Conservation (phyloP, 805 yeast species). For the Hanseniaspora valbyensis region DNA sequence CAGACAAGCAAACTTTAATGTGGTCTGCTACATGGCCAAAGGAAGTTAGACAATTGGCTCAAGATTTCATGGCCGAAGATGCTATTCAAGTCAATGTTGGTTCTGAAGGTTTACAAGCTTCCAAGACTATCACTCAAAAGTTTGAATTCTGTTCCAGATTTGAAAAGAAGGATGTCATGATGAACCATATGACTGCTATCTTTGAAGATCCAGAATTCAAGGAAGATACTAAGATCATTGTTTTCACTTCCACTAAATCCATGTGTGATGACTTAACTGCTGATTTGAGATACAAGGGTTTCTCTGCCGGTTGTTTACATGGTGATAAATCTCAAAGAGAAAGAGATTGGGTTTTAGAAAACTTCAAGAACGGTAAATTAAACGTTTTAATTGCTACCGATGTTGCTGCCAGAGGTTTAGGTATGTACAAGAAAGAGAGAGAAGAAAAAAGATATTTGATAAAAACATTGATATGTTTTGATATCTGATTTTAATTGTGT, state of each 20-base stretch:
- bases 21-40: constrained; percentile 99
- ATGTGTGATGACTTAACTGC: constrained; percentile 91
- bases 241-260: constrained; percentile 95
- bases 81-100: constrained; percentile 96
- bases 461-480: background rate
- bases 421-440: constrained; percentile 50
- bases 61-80: constrained; percentile 71
- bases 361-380: constrained; percentile 83
- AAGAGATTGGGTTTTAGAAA: constrained; percentile 96
- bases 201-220: constrained; percentile 44
- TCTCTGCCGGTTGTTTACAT: constrained; percentile 97
- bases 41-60: constrained; percentile 86
- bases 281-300: constrained; percentile 88
- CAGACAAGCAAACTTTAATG: constrained; percentile 98
- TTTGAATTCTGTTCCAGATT: constrained; percentile 85
- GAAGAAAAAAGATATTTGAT: background rate
- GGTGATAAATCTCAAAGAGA: constrained; percentile 97
- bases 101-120: constrained; percentile 89
- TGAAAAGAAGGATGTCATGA: constrained; percentile 86
- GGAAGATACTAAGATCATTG: constrained; percentile 55
- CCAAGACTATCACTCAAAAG: constrained; percentile 87
- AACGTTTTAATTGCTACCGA: constrained; percentile 99
- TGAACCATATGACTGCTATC: constrained; percentile 72
- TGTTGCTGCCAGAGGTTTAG: constrained; percentile 99
- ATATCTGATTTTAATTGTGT: background rate